phyloP scores from a whole-genome alignment of 495 filamentous ascomycete species.

The Xylaria nigripes region DNA sequence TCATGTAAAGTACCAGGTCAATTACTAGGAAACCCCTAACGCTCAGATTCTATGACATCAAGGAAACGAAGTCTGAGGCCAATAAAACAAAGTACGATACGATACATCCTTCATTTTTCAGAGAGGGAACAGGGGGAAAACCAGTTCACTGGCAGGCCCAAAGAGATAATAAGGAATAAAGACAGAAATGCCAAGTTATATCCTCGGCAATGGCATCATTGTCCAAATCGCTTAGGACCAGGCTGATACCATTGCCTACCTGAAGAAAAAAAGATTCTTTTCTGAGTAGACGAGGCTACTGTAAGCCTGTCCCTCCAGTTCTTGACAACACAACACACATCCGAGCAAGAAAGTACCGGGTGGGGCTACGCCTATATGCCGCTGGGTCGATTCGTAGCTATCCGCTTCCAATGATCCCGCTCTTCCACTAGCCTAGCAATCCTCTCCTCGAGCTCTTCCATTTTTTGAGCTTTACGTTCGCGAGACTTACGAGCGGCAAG shows the following conservation, averaged over 20 bases:
- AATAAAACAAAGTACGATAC: background rate
- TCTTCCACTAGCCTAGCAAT: conserved; percentile 43
- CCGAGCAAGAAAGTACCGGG: conserved; percentile 1
- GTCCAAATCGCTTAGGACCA: conserved; percentile 24
- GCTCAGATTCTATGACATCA: background rate
- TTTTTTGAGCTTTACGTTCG: conserved; percentile 64
- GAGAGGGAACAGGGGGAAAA: no score
- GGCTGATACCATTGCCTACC: conserved; percentile 29
- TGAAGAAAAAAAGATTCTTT: conserved; percentile 2
- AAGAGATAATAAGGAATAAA: background rate
- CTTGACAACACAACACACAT: conserved; percentile 7
- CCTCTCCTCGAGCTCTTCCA: conserved; percentile 52
- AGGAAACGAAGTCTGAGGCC: background rate
- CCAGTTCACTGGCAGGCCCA: background rate
- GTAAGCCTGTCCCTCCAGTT: conserved; percentile 16
- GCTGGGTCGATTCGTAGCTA: conserved; percentile 34
- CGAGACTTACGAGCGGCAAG: conserved; percentile 92
- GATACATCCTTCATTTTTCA: conserved; percentile 10
- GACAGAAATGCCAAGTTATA: conserved; percentile 16
- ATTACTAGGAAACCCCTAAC: background rate
- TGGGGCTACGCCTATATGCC: background rate
- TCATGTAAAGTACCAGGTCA: background rate
- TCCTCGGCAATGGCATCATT: conserved; percentile 26
- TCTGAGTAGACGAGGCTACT: conserved; percentile 6
- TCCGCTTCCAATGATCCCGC: conserved; percentile 51